phyloP scores from a whole-genome alignment of 768 basidiomycete genomes.

The Gymnopilus dilepis region DNA sequence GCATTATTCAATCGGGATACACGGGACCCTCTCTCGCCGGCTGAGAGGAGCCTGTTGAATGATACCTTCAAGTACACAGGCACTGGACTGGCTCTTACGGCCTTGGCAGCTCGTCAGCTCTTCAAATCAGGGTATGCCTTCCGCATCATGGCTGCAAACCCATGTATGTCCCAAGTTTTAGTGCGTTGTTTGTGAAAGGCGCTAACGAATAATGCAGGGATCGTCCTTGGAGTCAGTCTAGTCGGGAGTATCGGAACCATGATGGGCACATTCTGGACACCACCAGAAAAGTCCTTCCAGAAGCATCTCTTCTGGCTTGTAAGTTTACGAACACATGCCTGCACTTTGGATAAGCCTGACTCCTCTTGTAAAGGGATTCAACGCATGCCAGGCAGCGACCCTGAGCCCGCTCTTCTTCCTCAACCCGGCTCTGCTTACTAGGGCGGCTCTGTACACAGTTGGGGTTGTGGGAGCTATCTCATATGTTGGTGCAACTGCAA shows the following conservation, averaged over 20 bases:
- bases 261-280: constrained; percentile 81
- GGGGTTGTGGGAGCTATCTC: constrained; percentile 87
- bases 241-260: constrained; percentile 83
- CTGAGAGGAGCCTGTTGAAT: constrained; percentile 74
- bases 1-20: constrained; percentile 80
- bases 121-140: constrained; percentile 72
- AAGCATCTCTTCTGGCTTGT: constrained; percentile 87
- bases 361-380: constrained; percentile 64
- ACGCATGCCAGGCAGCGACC: constrained; percentile 84
- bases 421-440: constrained; percentile 81
- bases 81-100: constrained; percentile 77
- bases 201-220: constrained; percentile 49
- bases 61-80: constrained; percentile 86
- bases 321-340: constrained; percentile 30
- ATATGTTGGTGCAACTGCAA: constrained; percentile 89
- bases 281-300: constrained; percentile 75
- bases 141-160: constrained; percentile 83
- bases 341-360: not conserved
- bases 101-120: constrained; percentile 77
- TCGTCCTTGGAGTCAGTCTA: constrained; percentile 82
- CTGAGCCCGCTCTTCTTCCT: constrained; percentile 91
- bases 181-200: not conserved
- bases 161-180: constrained; percentile 54
- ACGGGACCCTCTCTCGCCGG: constrained; percentile 62
- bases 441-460: constrained; percentile 87